Evolutionary conservation across 352 stramenopile species (phyloP).

Genomic region (Phytophthora pseudosyringae): DNA sequence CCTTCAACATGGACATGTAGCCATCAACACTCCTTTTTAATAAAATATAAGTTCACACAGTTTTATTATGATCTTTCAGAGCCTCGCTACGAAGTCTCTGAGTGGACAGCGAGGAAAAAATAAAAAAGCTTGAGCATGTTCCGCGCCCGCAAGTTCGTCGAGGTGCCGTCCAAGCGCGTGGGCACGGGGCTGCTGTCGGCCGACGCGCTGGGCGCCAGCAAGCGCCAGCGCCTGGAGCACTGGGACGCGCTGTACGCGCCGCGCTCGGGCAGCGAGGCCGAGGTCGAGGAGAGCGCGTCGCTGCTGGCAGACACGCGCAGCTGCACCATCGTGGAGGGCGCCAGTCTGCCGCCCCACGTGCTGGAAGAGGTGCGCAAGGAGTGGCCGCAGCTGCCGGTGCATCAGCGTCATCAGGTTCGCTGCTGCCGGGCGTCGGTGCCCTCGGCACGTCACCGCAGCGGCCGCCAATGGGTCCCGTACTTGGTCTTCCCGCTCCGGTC

Average conservation of each 20-base stretch:
- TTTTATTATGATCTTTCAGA: slow-evolving; percentile 9
- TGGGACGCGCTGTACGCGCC: slow-evolving; percentile 32
- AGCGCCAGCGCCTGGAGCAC: slow-evolving; percentile 71
- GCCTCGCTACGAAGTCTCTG: background rate
- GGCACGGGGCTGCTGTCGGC: slow-evolving; percentile 46
- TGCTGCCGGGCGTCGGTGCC: slow-evolving; percentile 52
- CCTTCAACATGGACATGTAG: slow-evolving; percentile 5
- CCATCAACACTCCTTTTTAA: background rate
- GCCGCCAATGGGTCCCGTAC: slow-evolving; percentile 60
- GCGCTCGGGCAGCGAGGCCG: slow-evolving; percentile 11
- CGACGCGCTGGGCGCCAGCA: slow-evolving; percentile 48
- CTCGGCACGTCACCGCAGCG: slow-evolving; percentile 54
- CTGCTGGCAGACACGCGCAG: slow-evolving; percentile 63
- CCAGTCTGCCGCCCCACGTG: slow-evolving; percentile 46
- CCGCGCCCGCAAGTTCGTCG: slow-evolving; percentile 68
- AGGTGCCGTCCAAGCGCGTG: slow-evolving; percentile 67
- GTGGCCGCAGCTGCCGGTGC: slow-evolving; percentile 23
- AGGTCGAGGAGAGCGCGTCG: slow-evolving; percentile 21
- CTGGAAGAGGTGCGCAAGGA: slow-evolving; percentile 59
- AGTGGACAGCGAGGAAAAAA: slow-evolving; percentile 13
- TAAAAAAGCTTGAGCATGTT: slow-evolving; percentile 58
- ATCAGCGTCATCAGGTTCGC: slow-evolving; percentile 27
- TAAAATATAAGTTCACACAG: slow-evolving; percentile 7
- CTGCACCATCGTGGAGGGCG: slow-evolving; percentile 58
- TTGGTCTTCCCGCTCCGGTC: slow-evolving; percentile 62